These are phyloP conservation scores for Talaromyces amestolkiae DNA, from an alignment of 2,329 filamentous ascomycete genomes.

Conservation along the genomic window DNA sequence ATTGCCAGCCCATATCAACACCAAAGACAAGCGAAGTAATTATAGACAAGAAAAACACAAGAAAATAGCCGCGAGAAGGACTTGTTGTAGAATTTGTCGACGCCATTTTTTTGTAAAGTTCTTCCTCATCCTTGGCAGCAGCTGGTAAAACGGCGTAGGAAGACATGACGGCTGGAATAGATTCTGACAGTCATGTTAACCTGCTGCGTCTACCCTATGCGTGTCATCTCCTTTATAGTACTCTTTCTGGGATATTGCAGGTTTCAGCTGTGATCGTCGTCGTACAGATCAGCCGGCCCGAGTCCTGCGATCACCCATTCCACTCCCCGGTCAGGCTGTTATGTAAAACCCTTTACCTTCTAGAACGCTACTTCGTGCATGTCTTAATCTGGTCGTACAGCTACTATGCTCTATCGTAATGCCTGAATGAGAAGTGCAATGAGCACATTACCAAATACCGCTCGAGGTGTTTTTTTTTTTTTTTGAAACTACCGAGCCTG, in stretches of 20 bases:
- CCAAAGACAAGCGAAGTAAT: not conserved
- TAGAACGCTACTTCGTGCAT: not conserved
- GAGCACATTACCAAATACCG: too few species aligned
- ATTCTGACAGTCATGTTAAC: not conserved
- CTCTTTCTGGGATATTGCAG: not conserved
- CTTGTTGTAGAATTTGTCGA: not conserved
- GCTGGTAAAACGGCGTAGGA: not conserved
- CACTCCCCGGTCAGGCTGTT: not conserved
- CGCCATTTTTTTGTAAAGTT: not conserved
- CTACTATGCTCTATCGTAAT: not conserved
- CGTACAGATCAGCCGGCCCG: not conserved
- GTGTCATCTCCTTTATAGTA: not conserved
- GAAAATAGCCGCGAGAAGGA: not conserved
- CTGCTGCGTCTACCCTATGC: not conserved
- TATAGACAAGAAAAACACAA: not conserved
- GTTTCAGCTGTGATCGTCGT: not conserved
- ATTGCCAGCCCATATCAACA: slow-evolving; percentile 5
- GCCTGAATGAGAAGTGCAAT: too few species aligned
- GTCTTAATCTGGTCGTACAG: not conserved
- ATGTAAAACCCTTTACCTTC: not conserved
- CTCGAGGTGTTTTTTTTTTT: too few species aligned
- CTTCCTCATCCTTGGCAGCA: not conserved
- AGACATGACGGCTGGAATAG: not conserved
- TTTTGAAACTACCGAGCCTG: too few species aligned
- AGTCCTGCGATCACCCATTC: not conserved